Percentiles rank a stretch among this genome's conserved stretches.
phyloP scores from a whole-genome alignment of 2,329 filamentous ascomycete species.

The Colletotrichum horii region DNA sequence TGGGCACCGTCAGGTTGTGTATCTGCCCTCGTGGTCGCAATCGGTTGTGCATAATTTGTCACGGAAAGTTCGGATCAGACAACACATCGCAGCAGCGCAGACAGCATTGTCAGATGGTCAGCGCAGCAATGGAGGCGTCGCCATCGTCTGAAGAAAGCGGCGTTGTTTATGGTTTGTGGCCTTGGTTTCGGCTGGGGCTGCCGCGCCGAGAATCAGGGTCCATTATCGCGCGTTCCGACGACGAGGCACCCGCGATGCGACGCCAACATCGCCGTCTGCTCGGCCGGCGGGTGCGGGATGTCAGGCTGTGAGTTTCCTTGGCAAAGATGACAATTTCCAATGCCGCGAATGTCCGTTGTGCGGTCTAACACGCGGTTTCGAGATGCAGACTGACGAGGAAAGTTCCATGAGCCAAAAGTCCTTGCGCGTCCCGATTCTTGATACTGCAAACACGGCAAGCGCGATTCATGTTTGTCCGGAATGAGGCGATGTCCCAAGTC shows the following conservation, averaged over 20 bases:
- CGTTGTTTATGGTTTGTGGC: background rate
- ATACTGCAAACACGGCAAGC: background rate
- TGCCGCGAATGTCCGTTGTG: background rate
- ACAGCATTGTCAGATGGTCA: background rate
- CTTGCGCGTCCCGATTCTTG: background rate
- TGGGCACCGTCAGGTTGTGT: background rate
- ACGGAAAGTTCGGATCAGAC: background rate
- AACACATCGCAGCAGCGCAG: background rate
- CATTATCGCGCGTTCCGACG: background rate
- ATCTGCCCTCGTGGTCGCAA: background rate
- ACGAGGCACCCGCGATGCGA: background rate
- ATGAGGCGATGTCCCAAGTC: background rate
- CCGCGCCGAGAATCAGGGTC: background rate
- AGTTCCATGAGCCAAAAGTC: background rate
- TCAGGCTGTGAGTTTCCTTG: background rate
- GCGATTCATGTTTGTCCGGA: background rate
- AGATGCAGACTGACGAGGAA: background rate
- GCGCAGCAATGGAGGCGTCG: background rate
- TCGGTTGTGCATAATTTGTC: background rate
- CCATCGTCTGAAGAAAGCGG: background rate
- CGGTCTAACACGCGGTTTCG: fast-evolving
- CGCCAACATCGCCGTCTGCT: background rate
- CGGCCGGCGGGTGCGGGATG: background rate
- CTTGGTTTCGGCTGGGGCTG: background rate
- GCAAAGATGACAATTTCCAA: background rate